Evolutionary conservation across 1,284 basidiomycete genomes (phyloP), one percentile per base, ranked within the genome.

Genomic region (Wallemia hederae): DNA sequence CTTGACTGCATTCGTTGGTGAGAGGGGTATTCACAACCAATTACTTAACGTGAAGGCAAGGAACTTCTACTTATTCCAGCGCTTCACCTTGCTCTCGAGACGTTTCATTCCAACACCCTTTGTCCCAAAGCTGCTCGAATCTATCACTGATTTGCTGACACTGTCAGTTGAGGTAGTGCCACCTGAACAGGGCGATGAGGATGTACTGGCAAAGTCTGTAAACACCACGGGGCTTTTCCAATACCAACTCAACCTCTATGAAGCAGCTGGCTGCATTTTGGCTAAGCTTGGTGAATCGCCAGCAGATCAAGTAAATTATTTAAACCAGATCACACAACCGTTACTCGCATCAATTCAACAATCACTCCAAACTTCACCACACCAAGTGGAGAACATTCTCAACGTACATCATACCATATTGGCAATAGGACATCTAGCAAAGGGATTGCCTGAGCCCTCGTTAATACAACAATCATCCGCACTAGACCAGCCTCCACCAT

Each of bases 371-470:
- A 65, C 11, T 17, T 31, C 29, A 49, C n/a, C 39, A 17, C 5
- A 49, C 19, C 39, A 49, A 49, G n/a, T 49, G 5, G 39, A 49
- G 39, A 78, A 83, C 2, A 81, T 96, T 64, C 75, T 97, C 58
- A 82, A 82, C 69, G 80, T 90, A n/a, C 94, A 98, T 68, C 92
- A 98, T 72, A 77, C 85, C 65, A 85, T 98, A 68, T 85, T 96
- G 78, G 92, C 91, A 1, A 75, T 97, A 15, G 91, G 91, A 19
- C 88, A 87, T 67, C 80, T 98, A 60, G 86, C 90, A 58, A 96
- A 97, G 72, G 96, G 96, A 7, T 98, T 98, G 73, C 94, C 94
- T 0, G 71, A 72, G 39, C 39, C 39, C 3, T 17, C 39, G 5
- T 49, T 22, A 49, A 22, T 49, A 22, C 39, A 49, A 49, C 61